Conservation (phyloP, 1,284 basidiomycete species). For the Trametes versicolor region DNA sequence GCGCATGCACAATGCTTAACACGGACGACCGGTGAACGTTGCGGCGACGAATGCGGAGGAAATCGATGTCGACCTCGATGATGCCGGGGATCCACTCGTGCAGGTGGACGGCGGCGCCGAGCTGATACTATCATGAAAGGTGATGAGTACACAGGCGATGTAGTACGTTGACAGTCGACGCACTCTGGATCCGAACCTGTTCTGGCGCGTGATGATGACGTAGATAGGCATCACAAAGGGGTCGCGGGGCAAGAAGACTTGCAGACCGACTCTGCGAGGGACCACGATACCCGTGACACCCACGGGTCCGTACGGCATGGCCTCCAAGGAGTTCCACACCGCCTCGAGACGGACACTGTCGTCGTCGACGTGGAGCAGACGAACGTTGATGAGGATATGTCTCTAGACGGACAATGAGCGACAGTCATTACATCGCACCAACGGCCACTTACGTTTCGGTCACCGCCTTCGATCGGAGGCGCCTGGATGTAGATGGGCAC, state of each 20-base stretch:
- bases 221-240: neutral
- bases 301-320: neutral
- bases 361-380: neutral
- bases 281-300: too few relatives aligned
- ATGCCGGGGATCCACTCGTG: neutral
- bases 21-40: neutral
- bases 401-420: neutral
- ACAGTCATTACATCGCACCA: too few relatives aligned
- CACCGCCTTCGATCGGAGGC: neutral
- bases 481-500: neutral
- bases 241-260: neutral
- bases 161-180: neutral
- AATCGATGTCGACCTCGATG: neutral
- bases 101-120: neutral
- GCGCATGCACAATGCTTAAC: neutral
- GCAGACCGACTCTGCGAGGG: neutral
- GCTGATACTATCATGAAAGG: neutral
- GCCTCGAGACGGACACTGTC: neutral
- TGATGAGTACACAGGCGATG: neutral
- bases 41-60: constrained; percentile 2
- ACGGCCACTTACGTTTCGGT: neutral
- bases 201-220: neutral
- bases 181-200: neutral
- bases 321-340: neutral
- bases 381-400: neutral